Evolutionary conservation across 2,329 filamentous ascomycete species (phyloP), one percentile per base, ranked within the genome.

Genomic region (Botryotinia narcissicola): DNA sequence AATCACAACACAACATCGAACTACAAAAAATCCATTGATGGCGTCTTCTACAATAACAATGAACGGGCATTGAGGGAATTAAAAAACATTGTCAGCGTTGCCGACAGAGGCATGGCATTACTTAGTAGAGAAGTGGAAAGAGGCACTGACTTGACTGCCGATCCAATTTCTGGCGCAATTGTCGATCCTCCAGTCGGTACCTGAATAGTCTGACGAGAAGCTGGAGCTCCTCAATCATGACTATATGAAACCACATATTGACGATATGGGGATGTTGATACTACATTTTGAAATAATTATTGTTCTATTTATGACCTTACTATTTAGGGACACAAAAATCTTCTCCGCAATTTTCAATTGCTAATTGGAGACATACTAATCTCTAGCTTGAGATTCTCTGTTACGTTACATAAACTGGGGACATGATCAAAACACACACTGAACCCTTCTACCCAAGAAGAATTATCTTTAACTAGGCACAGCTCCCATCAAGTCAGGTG

Each of bases 21-120:
- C 18, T 80, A 76, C 70, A 81, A 80, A 66, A 73, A 75, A 3
- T 79, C 75, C 57, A 79, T 82, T 18, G 80, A 82, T 68, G 80
- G 80, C 0, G 70, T 75, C 48, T 82, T 82, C 71, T 73, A 75
- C 54, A 81, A 81, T n/a, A 78, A 81, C 25, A 81, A 79, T 54
- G 78, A 81, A 62, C 75, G 76, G 54, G 79, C 80, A 5, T 66
- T 80, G 42, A 74, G 77, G 46, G 77, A 80, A 63, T 72, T 81
- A 22, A 77, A 80, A 73, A 78, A 78, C 46, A 78, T 81, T 20
- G 79, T 82, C 42, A 77, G 71, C 4, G 76, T 81, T 60, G 79
- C 79, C 25, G 80, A 82, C 74, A 63, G 76, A 2, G 80, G 79
- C 10, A 81, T 81, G 79, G 73, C 59, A 40, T 72, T 80, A 40